Base-by-base conservation (phyloP, 2,329 filamentous ascomycete genomes). In the Zymoseptoria brevis region DNA sequence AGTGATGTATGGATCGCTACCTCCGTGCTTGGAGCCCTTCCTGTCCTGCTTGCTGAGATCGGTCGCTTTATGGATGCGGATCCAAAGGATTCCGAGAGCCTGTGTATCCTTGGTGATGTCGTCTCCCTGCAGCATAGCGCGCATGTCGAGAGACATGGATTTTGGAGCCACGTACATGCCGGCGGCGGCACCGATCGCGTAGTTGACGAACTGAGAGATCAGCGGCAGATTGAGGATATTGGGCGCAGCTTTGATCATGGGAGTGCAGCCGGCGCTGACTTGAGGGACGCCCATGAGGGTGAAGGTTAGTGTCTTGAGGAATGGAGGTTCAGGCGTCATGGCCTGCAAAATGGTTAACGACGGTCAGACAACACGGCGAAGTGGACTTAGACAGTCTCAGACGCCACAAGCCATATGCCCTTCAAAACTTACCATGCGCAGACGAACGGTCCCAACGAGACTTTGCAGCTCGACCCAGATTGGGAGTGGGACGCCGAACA, bases 141-240 rank as follows among this genome's bases (percentile, higher is more conserved):
- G 85, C 72, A 97, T 82, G 68, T 99, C 93, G 53, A 97, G 81
- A 0, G 90, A 91, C 87, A 97, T 87, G 19, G 69, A 72, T 75
- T 96, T 96, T 8, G 93, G 93, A 1, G 93, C 93, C 24, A 96
- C 91, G 64, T 96, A 96, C 83, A 96, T 88, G 70, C 86, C 9
- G 87, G 94, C 88, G 0, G 92, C 90, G 0, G 94, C 86, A 45
- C 86, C 86, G 67, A 97, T 96, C 4, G 93, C 90, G 76, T 92
- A 96, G 75, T 96, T 96, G 74, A 96, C 93, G 71, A 99, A 97
- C 68, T 95, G 95, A 13, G 90, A 95, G 67, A 97, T 96, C 45
- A 97, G 74, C 0, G 93, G 93, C 8, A 97, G 77, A 67, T 97
- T 96, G 24, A 97, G 78, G 52, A 97, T 85, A 66, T 97, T 97